These are phyloP conservation scores for Corymbia citriodora DNA, from an alignment of 441 rosid genomes.

Conservation along the genomic window DNA sequence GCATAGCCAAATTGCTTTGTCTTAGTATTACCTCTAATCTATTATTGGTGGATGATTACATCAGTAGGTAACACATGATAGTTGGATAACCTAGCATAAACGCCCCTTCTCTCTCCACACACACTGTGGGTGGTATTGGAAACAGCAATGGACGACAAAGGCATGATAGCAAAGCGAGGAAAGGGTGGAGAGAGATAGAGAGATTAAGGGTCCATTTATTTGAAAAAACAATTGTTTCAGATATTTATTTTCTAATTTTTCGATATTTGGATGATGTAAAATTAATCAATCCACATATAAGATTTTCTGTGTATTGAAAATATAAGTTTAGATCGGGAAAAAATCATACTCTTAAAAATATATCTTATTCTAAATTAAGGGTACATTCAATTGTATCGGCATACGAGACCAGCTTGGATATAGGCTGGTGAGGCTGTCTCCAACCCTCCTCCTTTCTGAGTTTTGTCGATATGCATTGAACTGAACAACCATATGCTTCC, in stretches of 20 bases:
- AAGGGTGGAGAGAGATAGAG: neutral
- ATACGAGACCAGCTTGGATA: neutral
- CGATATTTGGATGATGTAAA: rapidly evolving
- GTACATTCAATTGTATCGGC: neutral
- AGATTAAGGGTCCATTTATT: neutral
- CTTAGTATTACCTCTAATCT: neutral
- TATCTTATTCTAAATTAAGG: neutral
- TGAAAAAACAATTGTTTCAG: neutral
- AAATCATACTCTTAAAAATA: neutral
- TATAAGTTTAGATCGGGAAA: neutral
- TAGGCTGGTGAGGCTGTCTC: neutral
- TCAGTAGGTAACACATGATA: neutral
- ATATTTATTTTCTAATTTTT: no score
- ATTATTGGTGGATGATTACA: neutral
- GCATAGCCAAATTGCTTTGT: neutral
- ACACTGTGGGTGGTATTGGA: neutral
- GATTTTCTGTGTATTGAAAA: rapidly evolving
- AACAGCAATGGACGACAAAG: neutral
- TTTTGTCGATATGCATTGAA: neutral
- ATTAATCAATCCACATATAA: neutral
- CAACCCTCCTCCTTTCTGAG: neutral
- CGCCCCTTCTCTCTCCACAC: neutral
- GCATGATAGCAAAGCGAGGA: neutral
- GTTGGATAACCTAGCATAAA: neutral
- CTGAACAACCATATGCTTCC: neutral